Evolutionary conservation across 345 rosid genomes (phyloP), one percentile per base, ranked within the genome.

Genomic region (Populus davidiana): DNA sequence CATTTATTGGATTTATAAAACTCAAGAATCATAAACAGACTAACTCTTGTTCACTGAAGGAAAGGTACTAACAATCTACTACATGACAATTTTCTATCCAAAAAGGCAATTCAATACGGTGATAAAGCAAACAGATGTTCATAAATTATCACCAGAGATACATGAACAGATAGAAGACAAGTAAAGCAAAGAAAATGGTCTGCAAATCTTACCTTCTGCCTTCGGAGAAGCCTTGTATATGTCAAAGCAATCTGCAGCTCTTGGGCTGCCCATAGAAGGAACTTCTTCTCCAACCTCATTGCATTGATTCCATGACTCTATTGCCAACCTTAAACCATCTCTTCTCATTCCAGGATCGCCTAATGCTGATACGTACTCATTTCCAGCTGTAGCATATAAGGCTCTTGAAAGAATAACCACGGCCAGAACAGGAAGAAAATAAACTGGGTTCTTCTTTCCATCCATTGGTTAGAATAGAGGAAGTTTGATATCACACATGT

Each of bases 261-360:
- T 82, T 14, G 98, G 98, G 79, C 97, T 90, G 44, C 97, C 97
- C 93, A 92, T 89, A 17, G 69, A 72, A 59, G 94, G 93, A 81
- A 89, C 89, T 83, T 91, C 93, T 5, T 73, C 59, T 13, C 95
- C 98, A 77, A 92, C 95, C 85, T 93, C 97, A 84, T 93, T 92
- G 87, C 98, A 93, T 38, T 90, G 91, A 81, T 93, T 92, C 98
- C 97, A 93, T 81, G 93, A 93, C 85, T 93, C 97, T 81, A 92
- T 89, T 2, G 88, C 98, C 23, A 92, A 86, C 78, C 97, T 81
- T 49, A 91, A 80, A 35, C 88, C 90, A 66, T 93, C 93, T 82
- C 97, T 90, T 74, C 72, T 86, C 94, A 93, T 92, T 69, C 93
- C 93, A 0, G 98, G 97, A 82, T 93, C 98, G 3, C 97, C 97